phyloP scores from a whole-genome alignment of 805 yeast species.

The Candida michaelii region DNA sequence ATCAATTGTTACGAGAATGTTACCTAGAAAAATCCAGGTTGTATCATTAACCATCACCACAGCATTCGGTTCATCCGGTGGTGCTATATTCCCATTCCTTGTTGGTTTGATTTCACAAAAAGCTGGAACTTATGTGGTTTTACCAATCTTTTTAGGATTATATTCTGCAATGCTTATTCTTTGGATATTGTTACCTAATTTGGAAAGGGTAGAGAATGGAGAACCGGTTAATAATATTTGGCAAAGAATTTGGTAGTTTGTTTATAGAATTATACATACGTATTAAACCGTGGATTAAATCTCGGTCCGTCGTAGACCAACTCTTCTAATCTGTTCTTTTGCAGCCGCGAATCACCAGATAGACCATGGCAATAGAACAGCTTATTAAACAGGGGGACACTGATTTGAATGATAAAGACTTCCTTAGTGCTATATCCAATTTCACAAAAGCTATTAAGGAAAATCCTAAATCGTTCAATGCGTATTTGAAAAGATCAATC shows the following conservation, averaged over 20 bases:
- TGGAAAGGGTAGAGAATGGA: slow-evolving; percentile 13
- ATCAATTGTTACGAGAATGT: slow-evolving; percentile 37
- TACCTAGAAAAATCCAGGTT: slow-evolving; percentile 53
- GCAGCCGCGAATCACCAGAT: not conserved
- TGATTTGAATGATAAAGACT: slow-evolving; percentile 32
- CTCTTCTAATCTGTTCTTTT: not conserved
- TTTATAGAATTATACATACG: not conserved
- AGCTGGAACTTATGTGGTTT: slow-evolving; percentile 48
- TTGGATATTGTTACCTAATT: slow-evolving; percentile 20
- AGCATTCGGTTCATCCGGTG: slow-evolving; percentile 60
- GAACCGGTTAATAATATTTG: slow-evolving; percentile 10
- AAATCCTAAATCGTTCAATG: slow-evolving; percentile 45
- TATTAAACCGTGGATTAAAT: too few species aligned
- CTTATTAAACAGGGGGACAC: slow-evolving; percentile 37
- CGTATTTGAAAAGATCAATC: slow-evolving; percentile 50
- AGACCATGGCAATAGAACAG: slow-evolving; percentile 37
- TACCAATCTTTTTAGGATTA: slow-evolving; percentile 46
- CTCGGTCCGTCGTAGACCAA: not conserved
- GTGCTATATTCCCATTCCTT: slow-evolving; percentile 53
- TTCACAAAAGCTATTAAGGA: slow-evolving; percentile 42
- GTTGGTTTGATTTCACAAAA: slow-evolving; percentile 50
- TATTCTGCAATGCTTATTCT: slow-evolving; percentile 30
- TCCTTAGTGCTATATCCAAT: slow-evolving; percentile 42
- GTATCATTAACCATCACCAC: slow-evolving; percentile 51
- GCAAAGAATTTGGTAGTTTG: slow-evolving; percentile 17